Base-by-base conservation (phyloP, 129 eudicot species). In the Ambrosia artemisiifolia region DNA sequence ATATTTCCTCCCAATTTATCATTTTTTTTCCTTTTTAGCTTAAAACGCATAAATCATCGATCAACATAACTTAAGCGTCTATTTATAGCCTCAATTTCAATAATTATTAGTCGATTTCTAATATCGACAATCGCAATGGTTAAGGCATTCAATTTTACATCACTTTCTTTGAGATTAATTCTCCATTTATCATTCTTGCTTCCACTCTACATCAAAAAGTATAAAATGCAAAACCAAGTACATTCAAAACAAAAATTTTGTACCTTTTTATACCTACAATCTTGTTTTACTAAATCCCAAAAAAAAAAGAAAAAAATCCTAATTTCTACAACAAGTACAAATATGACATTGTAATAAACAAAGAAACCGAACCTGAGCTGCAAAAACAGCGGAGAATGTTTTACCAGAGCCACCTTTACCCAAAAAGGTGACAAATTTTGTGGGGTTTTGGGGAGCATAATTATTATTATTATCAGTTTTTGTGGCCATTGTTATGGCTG, bases 391-490 rank as follows among this genome's bases (percentile, higher is more conserved):
- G 38, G 95, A 85, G 56, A 90, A 89, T 59, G 98, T 93, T 79
- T 89, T 93, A 11, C 98, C 98, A 34, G 98, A 89, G 42, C 98
- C 98, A 36, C 98, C 98, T 89, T 93, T 93, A 20, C 98, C 98
- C 76, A 93, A 70, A 80, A 93, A 93, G 6, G 95, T 93, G 32
- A 93, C 84, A 74, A 93, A 84, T 74, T 82, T 87, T 0, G 98
- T 82, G 57, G 85, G 77, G 20, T 81, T 76, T 46, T 34, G 59
- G 60, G 55, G 7, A 71, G 38, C 33, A 13, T 63, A 59, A 32
- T 13, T 57, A 20, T 63, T 63, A 32, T 13, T 57, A 20, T 67
- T 57, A 42, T 44, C 59, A 50, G 24, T 61, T 36, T 47, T 51
- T 35, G 75, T 28, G 13, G 82, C 86, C 48, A 63, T 72, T 14